Conservation (phyloP, 768 basidiomycete species). For the Panellus pusillus region DNA sequence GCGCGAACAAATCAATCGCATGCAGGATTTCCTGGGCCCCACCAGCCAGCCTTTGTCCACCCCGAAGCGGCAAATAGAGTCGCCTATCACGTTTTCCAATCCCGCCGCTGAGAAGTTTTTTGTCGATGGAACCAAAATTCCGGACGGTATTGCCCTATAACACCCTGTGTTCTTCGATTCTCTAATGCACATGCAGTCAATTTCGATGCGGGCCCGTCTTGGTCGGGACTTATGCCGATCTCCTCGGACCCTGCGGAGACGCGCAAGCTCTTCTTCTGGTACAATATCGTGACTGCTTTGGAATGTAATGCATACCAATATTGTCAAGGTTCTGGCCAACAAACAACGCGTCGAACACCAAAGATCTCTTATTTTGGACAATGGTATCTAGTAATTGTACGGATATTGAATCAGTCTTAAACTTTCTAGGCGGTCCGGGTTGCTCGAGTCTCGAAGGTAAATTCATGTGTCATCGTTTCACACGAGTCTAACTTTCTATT, state of each 20-base stretch:
- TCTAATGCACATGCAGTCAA: conserved; percentile 35
- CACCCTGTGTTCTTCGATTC: conserved; percentile 7
- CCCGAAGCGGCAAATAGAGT: conserved; percentile 34
- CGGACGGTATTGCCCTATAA: conserved; percentile 33
- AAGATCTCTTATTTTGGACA: conserved; percentile 71
- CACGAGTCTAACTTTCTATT: no score
- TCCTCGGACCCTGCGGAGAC: conserved; percentile 57
- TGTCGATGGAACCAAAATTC: conserved; percentile 48
- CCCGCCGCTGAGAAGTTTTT: conserved; percentile 54
- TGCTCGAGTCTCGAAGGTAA: conserved; percentile 58
- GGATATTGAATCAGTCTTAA: conserved; percentile 24
- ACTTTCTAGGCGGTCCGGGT: conserved; percentile 61
- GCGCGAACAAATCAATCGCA: conserved; percentile 42
- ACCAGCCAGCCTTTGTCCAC: conserved; percentile 10
- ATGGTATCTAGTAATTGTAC: conserved; percentile 23
- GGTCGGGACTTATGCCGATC: conserved; percentile 68
- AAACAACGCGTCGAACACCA: conserved; percentile 54
- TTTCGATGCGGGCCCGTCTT: conserved; percentile 69
- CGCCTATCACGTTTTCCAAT: conserved; percentile 60
- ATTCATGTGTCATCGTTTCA: no score
- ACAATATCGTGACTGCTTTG: background rate
- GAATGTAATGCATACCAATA: background rate
- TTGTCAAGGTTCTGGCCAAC: conserved; percentile 66
- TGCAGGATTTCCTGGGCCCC: conserved; percentile 40
- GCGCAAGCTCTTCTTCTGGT: conserved; percentile 55